Base-by-base conservation (phyloP, 441 rosid species). In the Iberis amara region DNA sequence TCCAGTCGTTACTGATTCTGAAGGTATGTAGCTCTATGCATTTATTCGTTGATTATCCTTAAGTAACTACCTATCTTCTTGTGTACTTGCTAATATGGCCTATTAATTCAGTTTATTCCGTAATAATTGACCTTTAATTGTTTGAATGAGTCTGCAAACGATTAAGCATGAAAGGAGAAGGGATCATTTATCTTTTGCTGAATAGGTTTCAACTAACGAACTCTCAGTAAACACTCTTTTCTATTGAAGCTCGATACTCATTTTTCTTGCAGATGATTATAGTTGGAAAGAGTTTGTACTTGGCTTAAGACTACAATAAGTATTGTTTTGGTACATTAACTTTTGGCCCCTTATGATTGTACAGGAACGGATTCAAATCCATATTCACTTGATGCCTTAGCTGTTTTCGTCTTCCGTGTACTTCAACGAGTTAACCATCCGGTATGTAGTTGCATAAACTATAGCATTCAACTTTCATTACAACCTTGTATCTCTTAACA, bases 401-500 rank as follows among this genome's bases (percentile, higher is more conserved):
- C 96, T 64, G 83, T 86, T 68, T 89, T 92, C 68, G 73, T 86
- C 57, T 79, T 72, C 52, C 94, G 97, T 72, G 97, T 89, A 68
- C 92, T 89, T 61, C 89, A 82, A 53, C 79, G 99, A 64, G 83
- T 62, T 65, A 82, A 89, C 68, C 99, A 89, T 61, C 97, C 96
- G 62, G 96, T 88, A 82, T 43, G 28, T 38, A 37, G 57, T 58
- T 39, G 35, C 61, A n/a, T 53, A 59, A 49, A 10, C 47, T 40
- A 11, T 32, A 47, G 43, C 27, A 6, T 39, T 13, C 47, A 57
- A 50, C 41, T 42, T 44, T 52, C 31, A 48, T 7, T 3, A 11
- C 9, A 27, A 38, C 13, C 7, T 7, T 27, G 0, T 8, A 28
- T 42, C 45, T 40, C 21, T 39, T 42, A 39, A 60, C 41, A 41